Evolutionary conservation across 2,329 filamentous ascomycete species (phyloP).

Genomic region (Aspergillus sclerotialis): DNA sequence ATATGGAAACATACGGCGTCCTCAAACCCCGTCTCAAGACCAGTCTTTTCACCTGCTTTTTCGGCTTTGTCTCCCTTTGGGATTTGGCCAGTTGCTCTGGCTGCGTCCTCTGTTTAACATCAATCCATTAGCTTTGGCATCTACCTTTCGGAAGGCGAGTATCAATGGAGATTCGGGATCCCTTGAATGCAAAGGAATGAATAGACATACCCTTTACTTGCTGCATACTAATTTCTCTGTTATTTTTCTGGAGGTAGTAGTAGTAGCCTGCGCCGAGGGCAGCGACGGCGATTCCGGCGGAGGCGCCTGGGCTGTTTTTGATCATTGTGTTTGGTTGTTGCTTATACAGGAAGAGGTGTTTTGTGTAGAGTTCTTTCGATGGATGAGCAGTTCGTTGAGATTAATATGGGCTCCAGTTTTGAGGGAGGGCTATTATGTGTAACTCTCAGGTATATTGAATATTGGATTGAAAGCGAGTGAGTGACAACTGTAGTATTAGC

Average conservation of each 20-base stretch:
- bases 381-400: background rate
- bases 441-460: too few species aligned
- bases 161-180: too few species aligned
- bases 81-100: too few species aligned
- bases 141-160: background rate
- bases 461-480: too few species aligned
- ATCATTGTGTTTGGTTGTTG: constrained; percentile 20
- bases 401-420: too few species aligned
- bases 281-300: constrained; percentile 48
- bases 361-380: background rate
- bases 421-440: too few species aligned
- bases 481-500: too few species aligned
- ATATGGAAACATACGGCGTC: too few species aligned
- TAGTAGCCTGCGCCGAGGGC: constrained; percentile 74
- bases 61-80: too few species aligned
- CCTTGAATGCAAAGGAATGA: background rate
- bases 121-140: background rate
- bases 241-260: constrained; percentile 78
- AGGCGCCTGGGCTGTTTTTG: constrained; percentile 29
- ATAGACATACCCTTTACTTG: constrained; percentile 66
- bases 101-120: too few species aligned
- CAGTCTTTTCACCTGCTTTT: too few species aligned
- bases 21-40: too few species aligned
- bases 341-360: constrained; percentile 2
- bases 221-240: constrained; percentile 75